These are phyloP conservation scores for Blastobotrys americana DNA, from an alignment of 805 yeast genomes.

Conservation along the genomic window DNA sequence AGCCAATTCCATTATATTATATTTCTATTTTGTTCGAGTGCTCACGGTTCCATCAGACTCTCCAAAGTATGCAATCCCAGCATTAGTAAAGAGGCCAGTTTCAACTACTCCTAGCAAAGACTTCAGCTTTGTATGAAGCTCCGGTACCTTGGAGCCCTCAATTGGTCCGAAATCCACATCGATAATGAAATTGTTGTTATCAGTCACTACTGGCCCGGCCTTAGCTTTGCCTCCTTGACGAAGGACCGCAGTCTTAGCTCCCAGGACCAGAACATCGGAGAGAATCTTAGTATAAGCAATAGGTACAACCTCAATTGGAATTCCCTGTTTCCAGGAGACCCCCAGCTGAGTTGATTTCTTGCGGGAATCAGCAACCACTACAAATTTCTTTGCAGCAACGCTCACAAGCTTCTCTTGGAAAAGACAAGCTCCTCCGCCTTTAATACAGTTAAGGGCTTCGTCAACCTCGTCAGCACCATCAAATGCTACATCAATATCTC, in stretches of 20 bases:
- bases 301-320: constrained; percentile 94
- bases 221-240: constrained; percentile 87
- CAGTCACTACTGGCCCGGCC: constrained; percentile 96
- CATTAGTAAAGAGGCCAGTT: constrained; percentile 77
- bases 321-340: constrained; percentile 76
- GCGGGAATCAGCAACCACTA: constrained; percentile 88
- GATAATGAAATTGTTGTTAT: constrained; percentile 85
- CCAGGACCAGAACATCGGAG: constrained; percentile 52
- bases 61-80: constrained; percentile 82
- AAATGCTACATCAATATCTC: constrained; percentile 82
- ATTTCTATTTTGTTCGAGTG: constrained; percentile 6
- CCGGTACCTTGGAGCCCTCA: constrained; percentile 35
- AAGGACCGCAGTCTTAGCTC: constrained; percentile 55
- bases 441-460: constrained; percentile 68
- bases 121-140: constrained; percentile 61
- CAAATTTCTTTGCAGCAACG: constrained; percentile 61
- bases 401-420: constrained; percentile 96
- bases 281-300: constrained; percentile 72
- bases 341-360: constrained; percentile 75
- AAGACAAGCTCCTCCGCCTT: constrained; percentile 98
- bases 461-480: constrained; percentile 99
- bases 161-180: constrained; percentile 90
- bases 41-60: constrained; percentile 60
- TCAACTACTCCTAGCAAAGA: constrained; percentile 88
- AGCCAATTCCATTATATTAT: too few species aligned